phyloP scores from a whole-genome alignment of 2,329 filamentous ascomycete species.

The Exophiala spinifera region DNA sequence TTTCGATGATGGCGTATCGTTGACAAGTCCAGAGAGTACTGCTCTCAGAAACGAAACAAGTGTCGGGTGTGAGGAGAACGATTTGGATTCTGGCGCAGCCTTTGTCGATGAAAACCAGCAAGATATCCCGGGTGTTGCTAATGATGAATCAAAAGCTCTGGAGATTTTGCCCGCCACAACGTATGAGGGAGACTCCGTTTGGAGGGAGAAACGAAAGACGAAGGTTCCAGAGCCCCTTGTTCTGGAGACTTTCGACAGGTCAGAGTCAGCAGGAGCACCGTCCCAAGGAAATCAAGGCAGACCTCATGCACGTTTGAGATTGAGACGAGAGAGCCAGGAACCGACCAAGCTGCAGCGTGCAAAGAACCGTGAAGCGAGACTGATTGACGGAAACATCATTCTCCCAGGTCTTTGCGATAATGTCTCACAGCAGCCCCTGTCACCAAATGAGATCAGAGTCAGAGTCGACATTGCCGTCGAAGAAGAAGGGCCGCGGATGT shows the following conservation, averaged over 20 bases:
- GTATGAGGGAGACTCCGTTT: too few relatives aligned
- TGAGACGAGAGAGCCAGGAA: slow-evolving; percentile 8
- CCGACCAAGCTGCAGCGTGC: slow-evolving; percentile 16
- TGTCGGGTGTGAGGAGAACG: slow-evolving; percentile 7
- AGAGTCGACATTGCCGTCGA: neutral
- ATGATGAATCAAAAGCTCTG: neutral
- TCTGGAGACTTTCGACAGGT: neutral
- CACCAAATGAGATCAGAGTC: neutral
- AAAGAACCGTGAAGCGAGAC: slow-evolving; percentile 22
- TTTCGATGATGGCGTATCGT: neutral
- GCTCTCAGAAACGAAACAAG: slow-evolving; percentile 12
- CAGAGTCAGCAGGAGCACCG: slow-evolving; percentile 8
- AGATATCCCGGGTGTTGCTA: neutral
- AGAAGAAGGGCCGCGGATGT: slow-evolving; percentile 1
- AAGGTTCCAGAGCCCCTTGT: neutral
- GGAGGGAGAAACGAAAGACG: too few relatives aligned
- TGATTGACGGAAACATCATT: slow-evolving; percentile 25
- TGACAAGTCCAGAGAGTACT: neutral
- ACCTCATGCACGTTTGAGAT: slow-evolving; percentile 9
- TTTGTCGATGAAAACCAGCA: neutral
- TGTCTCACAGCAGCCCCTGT: slow-evolving; percentile 3
- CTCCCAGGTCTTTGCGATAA: slow-evolving; percentile 13
- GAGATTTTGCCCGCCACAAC: too few relatives aligned
- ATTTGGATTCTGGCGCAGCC: neutral
- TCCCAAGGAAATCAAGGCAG: slow-evolving; percentile 3